A percentile compares a stretch with the other conserved stretches of the same genome.
phyloP scores from a whole-genome alignment of 257 asterid species.

The Solanum commersonii region DNA sequence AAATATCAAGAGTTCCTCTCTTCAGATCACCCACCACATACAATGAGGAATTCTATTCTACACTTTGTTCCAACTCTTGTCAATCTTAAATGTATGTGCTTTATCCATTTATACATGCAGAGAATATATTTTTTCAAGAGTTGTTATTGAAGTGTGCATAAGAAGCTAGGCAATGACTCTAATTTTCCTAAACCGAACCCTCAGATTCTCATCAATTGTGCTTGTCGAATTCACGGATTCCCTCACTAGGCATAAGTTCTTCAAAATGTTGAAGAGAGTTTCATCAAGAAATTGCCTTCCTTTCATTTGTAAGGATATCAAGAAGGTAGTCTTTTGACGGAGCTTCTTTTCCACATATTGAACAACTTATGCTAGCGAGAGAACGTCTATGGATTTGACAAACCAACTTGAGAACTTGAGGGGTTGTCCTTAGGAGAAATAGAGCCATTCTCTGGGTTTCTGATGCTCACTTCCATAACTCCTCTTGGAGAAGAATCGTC shows the following conservation, averaged over 20 bases:
- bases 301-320: too few species aligned
- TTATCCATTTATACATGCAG: background rate
- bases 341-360: constrained; percentile 29
- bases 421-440: background rate
- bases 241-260: constrained; percentile 16
- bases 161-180: background rate
- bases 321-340: constrained; percentile 14
- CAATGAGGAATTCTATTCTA: background rate
- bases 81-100: background rate
- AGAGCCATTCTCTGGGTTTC: background rate
- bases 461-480: constrained; percentile 14
- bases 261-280: constrained; percentile 25
- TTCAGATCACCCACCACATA: background rate
- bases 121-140: background rate
- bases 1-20: background rate
- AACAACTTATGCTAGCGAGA: constrained; percentile 38
- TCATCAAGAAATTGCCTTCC: background rate
- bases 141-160: background rate
- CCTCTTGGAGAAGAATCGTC: constrained; percentile 22
- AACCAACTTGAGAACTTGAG: background rate
- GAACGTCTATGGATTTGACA: background rate
- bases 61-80: background rate
- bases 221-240: background rate
- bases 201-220: background rate
- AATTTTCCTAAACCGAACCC: background rate